Conservation (phyloP, 2,329 filamentous ascomycete genomes). For the Aphanocladium album region DNA sequence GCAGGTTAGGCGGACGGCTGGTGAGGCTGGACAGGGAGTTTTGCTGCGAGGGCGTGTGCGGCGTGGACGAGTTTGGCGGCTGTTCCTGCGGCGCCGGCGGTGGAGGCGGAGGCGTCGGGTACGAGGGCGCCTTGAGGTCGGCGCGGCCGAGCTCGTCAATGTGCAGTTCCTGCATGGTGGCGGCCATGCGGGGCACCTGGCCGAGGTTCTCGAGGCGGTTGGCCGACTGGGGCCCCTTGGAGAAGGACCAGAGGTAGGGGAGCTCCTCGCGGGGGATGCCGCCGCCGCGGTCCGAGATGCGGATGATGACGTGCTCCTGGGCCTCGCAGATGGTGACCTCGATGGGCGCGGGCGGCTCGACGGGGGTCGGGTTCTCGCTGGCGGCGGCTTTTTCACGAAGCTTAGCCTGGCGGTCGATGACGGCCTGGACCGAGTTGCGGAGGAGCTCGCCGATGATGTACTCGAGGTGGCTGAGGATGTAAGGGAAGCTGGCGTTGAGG, state of each 20-base stretch:
- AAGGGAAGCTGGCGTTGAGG: conserved; percentile 85
- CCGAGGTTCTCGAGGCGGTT: conserved; percentile 78
- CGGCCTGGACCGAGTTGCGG: conserved; percentile 89
- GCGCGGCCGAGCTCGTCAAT: conserved; percentile 35
- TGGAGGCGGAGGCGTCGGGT: conserved; percentile 15
- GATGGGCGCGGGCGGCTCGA: conserved; percentile 66
- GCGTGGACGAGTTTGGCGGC: neutral
- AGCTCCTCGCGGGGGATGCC: conserved; percentile 81
- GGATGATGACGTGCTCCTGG: conserved; percentile 89
- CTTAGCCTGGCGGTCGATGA: conserved; percentile 67
- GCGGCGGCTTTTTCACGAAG: conserved; percentile 19
- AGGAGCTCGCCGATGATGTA: conserved; percentile 96
- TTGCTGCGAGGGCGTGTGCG: conserved; percentile 23
- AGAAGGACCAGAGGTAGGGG: conserved; percentile 94
- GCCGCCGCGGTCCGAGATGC: conserved; percentile 91
- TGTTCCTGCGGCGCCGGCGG: neutral
- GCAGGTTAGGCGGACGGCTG: conserved; percentile 76
- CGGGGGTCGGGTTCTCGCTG: conserved; percentile 55
- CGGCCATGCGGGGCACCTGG: conserved; percentile 84
- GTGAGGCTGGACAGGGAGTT: conserved; percentile 76
- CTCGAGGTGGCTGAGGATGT: conserved; percentile 91
- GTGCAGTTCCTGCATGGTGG: conserved; percentile 83
- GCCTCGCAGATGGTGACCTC: conserved; percentile 94
- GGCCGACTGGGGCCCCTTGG: conserved; percentile 78
- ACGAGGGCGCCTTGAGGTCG: conserved; percentile 37